phyloP scores from a whole-genome alignment of 176 grass and related monocot species.

The Carex littledalei region DNA sequence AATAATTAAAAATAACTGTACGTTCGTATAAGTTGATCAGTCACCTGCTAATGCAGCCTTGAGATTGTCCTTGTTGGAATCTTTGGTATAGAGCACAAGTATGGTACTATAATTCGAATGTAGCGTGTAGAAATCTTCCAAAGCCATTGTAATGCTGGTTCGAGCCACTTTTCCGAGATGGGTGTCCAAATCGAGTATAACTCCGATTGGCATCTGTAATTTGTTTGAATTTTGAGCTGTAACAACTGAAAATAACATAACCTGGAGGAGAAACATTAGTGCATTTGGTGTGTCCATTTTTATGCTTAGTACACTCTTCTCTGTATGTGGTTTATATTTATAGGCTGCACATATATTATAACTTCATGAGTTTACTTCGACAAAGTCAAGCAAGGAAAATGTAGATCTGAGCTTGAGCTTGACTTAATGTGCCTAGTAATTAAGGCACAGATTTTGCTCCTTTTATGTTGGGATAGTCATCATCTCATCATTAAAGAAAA shows the following conservation, averaged over 20 bases:
- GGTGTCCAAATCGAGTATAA: constrained; percentile 33
- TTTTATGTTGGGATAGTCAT: not conserved
- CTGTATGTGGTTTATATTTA: not conserved
- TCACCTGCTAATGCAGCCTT: constrained; percentile 24
- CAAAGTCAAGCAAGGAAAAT: not conserved
- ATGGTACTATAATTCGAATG: constrained; percentile 32
- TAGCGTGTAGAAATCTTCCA: constrained; percentile 39
- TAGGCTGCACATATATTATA: not conserved
- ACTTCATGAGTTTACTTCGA: not conserved
- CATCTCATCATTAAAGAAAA: too few relatives aligned
- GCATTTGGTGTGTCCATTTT: not conserved
- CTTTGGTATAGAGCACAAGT: constrained; percentile 28
- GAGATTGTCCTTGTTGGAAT: constrained; percentile 21
- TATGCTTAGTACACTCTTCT: not conserved
- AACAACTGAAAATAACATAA: not conserved
- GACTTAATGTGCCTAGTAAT: not conserved
- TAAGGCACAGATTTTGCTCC: not conserved
- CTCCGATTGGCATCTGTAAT: constrained; percentile 23
- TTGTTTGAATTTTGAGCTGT: not conserved
- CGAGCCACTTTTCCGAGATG: constrained; percentile 21
- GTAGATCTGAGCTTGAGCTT: not conserved
- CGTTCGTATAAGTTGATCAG: not conserved
- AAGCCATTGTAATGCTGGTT: constrained; percentile 40
- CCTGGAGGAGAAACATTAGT: not conserved
- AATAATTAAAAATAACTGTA: too few relatives aligned